Base-by-base conservation (phyloP, 1,139 yeast genomes). In the Blastobotrys indianensis region DNA sequence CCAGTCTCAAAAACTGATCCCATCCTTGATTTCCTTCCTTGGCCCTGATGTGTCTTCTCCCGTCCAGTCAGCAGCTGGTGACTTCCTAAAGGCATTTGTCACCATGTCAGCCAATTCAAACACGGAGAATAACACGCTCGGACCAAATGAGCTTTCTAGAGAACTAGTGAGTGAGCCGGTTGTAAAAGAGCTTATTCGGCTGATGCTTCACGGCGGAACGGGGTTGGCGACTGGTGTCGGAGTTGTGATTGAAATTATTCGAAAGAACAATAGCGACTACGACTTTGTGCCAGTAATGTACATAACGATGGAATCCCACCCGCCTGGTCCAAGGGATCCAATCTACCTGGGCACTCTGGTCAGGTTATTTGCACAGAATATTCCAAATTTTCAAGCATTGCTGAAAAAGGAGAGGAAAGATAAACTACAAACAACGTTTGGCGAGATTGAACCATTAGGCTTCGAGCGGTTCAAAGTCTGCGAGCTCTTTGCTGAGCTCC, bases 151-250 rank as follows among this genome's bases (percentile, higher is more conserved):
- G 64, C 73, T 92, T 44, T 87, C 96, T 4, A 74, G 99, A 53
- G 92, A 92, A 63, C 74, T 92, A 46, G 97, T 90, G 9, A 78
- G 85, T 44, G 82, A 80, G 42, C 78, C 79, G 48, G 80, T 87
- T 70, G 73, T 81, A 54, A 70, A 73, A 48, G 72, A 73, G 51
- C 70, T 92, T 41, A 85, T 94, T 44, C 66, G 76, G n/a, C 76
- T 85, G 56, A 94, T 94, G 98, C 73, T 90, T 20, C 70, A 78
- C 53, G 97, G 97, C 13, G 96, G 97, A 3, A 82, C 90, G 39
- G 94, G 95, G 3, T 73, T 92, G 59, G 86, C 95, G 32, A 92
- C 92, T 54, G 97, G 97, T 48, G 98, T 92, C 31, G 97, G 97
- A 4, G 88, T 92, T 42, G 83, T 92, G 46, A 92, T 92, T 61